Base-by-base conservation (phyloP, 768 basidiomycete genomes). In the Strobilomyces echinocephalus region DNA sequence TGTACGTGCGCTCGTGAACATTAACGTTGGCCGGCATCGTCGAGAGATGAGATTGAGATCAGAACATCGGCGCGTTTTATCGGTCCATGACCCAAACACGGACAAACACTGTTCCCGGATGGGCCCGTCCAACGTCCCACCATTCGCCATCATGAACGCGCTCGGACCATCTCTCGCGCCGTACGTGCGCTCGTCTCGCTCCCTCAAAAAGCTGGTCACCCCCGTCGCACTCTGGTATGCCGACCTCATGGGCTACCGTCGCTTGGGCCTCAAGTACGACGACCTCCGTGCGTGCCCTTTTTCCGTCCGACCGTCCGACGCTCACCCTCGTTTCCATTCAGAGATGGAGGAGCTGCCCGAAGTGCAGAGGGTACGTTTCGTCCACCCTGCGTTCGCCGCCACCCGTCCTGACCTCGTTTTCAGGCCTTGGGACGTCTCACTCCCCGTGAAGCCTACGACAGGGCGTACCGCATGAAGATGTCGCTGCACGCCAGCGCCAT, bases 261-360 rank as follows among this genome's bases (percentile, higher is more conserved):
- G 84, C 65, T 78, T 90, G 65, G 95, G 95, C 60, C 82, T 97
- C 73, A 84, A 80, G 66, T 95, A 97, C 69, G 95, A 99, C 70
- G 95, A 99, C 79, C 82, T 99, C 65, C 76, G 91, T 93, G 61
- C 71, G 91, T 81, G n/a, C 0, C 14, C 40, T 15, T 4, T 46
- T 15, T 26, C 2, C 34, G 12, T 18, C 6, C 20, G 28, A 24
- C 52, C 9, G 16, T 6, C 24, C 38, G 11, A 16, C 39, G 14
- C 50, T 45, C 43, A 45, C 14, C 1, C 26, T 8, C 5, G 16
- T 10, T 5, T 3, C 15, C 8, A 15, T 26, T 52, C 59, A 83
- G 87, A 95, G 58, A 74, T 86, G 49, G 90, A 92, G 69, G 93
- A 95, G 72, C 79, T 81, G 54, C 73, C 76, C 10, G 78, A 83